Percentiles rank a stretch among this genome's conserved stretches.
Conservation (phyloP, 768 basidiomycete genomes). For the Rhodosporidiobolus sp. region DNA sequence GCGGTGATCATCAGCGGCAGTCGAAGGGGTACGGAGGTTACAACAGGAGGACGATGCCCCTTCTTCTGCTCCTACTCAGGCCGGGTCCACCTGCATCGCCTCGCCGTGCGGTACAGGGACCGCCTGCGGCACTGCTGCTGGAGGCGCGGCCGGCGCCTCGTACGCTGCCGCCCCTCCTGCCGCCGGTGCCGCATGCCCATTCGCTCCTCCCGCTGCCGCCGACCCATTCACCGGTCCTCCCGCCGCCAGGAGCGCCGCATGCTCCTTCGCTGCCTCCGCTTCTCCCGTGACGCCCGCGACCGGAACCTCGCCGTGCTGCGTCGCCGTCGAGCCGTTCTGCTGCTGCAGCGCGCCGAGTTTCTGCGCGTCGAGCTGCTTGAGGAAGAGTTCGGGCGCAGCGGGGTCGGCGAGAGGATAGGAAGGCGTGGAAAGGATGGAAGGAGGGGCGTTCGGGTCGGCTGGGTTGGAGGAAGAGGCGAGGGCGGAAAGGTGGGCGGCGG, state of each 20-base stretch:
- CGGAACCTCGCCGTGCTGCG: slow-evolving; percentile 11
- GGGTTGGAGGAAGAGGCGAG: slow-evolving; percentile 28
- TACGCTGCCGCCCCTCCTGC: neutral
- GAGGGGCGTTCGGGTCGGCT: slow-evolving; percentile 9
- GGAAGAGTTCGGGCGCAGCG: slow-evolving; percentile 12
- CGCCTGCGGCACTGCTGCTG: neutral
- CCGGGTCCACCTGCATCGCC: neutral
- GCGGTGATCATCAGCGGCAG: too few relatives aligned
- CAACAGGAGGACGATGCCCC: neutral
- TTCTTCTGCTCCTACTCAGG: neutral
- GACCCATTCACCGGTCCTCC: slow-evolving; percentile 5
- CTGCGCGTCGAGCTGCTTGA: slow-evolving; percentile 33
- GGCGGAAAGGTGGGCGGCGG: slow-evolving; percentile 23
- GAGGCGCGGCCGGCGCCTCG: neutral
- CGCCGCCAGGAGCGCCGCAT: slow-evolving; percentile 1
- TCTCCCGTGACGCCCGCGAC: slow-evolving; percentile 25
- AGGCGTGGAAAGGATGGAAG: slow-evolving; percentile 23
- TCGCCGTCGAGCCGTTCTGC: neutral
- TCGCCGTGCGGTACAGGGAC: neutral
- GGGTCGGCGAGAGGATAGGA: slow-evolving; percentile 32
- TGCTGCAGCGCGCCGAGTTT: slow-evolving; percentile 34
- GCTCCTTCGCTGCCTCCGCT: neutral
- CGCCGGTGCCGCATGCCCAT: neutral
- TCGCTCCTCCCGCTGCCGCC: neutral
- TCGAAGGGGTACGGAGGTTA: too few relatives aligned